Evolutionary conservation across 345 rosid genomes (phyloP), one percentile per base, ranked within the genome.

Genomic region (Laguncularia racemosa): DNA sequence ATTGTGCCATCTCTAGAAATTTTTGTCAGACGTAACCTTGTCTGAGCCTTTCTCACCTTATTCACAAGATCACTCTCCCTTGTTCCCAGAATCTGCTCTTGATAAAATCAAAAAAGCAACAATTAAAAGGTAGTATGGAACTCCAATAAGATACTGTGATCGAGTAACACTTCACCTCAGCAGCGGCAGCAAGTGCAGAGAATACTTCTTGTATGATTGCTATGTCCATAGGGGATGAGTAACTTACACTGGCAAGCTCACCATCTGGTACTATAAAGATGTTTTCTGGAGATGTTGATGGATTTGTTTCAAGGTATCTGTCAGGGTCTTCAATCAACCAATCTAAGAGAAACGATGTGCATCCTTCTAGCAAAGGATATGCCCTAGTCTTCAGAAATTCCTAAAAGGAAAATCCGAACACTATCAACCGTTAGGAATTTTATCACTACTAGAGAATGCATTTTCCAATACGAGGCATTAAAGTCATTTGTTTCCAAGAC

Each of bases 231-330:
- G 97, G 89, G 53, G 97, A 69, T 60, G 97, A 93, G 83, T 85
- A 82, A 84, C 99, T 89, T 61, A 93, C 92, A 67, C 85, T 77
- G 46, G 96, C 97, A 60, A 60, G 79, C 65, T 74, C 79, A 50
- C 96, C 96, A 69, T 82, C 84, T 15, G 96, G 97, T 64, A 85
- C 77, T 26, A 74, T 75, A 59, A 93, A 93, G 71, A 67, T 61
- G 73, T 89, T 96, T 57, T 93, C 99, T 21, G 97, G 99, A 58
- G 97, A 93, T 18, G 99, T 93, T 55, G 99, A 93, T 45, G 99
- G 99, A 66, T 87, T 93, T 48, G 97, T 82, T 71, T 80, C 89
- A 11, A 93, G 85, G 78, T 74, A 86, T 53, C 85, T 86, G 3
- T 78, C 86, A 44, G 48, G 74, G 33, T 88, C 96, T 78, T 93